Evolutionary conservation across 2,329 filamentous ascomycete species (phyloP), one percentile per base, ranked within the genome.

Genomic region (Kalmusia sp.): DNA sequence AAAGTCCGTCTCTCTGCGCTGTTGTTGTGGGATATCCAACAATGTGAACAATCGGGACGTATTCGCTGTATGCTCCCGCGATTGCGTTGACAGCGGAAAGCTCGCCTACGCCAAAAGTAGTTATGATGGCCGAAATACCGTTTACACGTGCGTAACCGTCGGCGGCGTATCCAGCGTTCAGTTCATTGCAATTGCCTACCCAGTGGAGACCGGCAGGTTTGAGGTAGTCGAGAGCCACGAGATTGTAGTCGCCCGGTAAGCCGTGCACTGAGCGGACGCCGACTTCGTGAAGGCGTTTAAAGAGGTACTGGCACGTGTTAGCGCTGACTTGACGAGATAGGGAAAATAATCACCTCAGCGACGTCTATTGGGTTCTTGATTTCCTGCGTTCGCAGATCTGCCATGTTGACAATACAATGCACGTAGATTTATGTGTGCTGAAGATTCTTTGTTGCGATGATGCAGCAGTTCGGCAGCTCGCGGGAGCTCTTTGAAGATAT

Each of bases 151-250:
- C 78, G 59, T 80, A 80, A 37, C 76, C 76, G 59, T 79, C 77
- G 40, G 78, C 76, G 4, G 77, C 77, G 59, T 80, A 80, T 35
- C 77, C 80, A 49, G 82, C 82, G 68, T 85, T 85, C 48, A 87
- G 77, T 68, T 87, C 84, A 69, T 87, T 87, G 68, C 79, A 81
- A 64, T 85, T 87, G 57, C 84, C 84, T 3, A 85, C 81, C 84
- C 84, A 87, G 39, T 78, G 69, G 19, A 87, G 71, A 12, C 78
- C 83, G 43, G 72, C 75, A 51, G 82, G 82, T 21, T 80, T 75
- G 15, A 87, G 69, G 62, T 85, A 85, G 68, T 87, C 84, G 49
- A 87, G 75, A 22, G 82, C 80, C 8, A 77, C 77, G 49, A 77
- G 70, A 47, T 78, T 77, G 66, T 76, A 77, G 63, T 77, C 76